phyloP scores from a whole-genome alignment of 306 rosid species.

The Prunus salicina region DNA sequence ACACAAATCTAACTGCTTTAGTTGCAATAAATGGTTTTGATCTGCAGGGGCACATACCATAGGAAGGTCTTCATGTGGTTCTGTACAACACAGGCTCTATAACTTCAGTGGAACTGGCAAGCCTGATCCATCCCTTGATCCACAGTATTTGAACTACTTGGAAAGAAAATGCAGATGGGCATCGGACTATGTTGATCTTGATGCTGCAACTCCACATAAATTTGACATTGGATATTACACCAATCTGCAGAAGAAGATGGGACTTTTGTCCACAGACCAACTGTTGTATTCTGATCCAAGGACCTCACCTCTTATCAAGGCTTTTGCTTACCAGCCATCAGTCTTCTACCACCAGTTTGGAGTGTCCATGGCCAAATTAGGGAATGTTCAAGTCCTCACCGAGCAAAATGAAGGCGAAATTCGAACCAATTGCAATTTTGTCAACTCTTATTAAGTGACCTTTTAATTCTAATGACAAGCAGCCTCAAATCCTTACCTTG shows the following conservation, averaged over 20 bases:
- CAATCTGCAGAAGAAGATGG: constrained; percentile 62
- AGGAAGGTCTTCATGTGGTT: constrained; percentile 70
- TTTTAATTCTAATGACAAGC: background rate
- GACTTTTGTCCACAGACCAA: constrained; percentile 60
- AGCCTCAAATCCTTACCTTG: background rate
- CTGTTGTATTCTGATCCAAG: constrained; percentile 57
- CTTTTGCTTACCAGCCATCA: constrained; percentile 35
- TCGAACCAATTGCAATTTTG: constrained; percentile 68
- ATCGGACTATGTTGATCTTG: constrained; percentile 74
- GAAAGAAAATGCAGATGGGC: constrained; percentile 86
- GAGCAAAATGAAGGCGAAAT: constrained; percentile 64
- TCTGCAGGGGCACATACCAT: constrained; percentile 80
- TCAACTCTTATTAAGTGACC: constrained; percentile 42
- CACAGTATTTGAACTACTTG: constrained; percentile 54
- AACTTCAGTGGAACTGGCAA: constrained; percentile 53
- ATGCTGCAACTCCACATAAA: constrained; percentile 53
- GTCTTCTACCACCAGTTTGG: constrained; percentile 54
- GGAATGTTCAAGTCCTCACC: constrained; percentile 55
- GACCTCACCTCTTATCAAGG: constrained; percentile 52
- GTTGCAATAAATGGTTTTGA: background rate
- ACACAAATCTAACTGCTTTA: background rate
- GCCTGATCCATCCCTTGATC: constrained; percentile 56
- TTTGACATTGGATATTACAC: constrained; percentile 56
- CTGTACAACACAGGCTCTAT: constrained; percentile 58
- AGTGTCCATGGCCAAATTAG: constrained; percentile 79